Evolutionary conservation across 1,284 basidiomycete species (phyloP).

Genomic region (Ceratobasidium sp.): DNA sequence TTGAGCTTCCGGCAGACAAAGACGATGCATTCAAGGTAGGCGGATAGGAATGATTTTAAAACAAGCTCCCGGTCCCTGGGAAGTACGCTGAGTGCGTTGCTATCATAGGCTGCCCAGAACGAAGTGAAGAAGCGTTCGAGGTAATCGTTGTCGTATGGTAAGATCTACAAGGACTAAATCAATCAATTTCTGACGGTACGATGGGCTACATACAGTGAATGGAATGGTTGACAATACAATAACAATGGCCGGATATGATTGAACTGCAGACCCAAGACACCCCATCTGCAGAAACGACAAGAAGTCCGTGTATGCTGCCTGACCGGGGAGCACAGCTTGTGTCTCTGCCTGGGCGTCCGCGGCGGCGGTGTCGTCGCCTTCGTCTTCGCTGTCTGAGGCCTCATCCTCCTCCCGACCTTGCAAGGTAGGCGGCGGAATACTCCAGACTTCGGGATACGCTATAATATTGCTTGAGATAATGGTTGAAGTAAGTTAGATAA

Average conservation of each 20-base stretch:
- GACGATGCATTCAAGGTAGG: conserved; percentile 74
- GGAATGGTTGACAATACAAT: conserved; percentile 84
- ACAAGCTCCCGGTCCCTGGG: conserved; percentile 61
- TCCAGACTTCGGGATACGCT: conserved; percentile 76
- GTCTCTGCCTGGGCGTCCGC: conserved; percentile 42
- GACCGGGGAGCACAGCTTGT: not conserved
- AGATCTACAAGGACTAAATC: conserved; percentile 45
- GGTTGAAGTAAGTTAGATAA: conserved; percentile 11
- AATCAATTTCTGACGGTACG: conserved; percentile 34
- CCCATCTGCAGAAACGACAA: conserved; percentile 76
- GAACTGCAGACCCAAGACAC: conserved; percentile 76
- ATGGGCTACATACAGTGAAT: conserved; percentile 58
- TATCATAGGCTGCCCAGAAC: conserved; percentile 81
- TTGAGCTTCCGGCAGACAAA: conserved; percentile 63
- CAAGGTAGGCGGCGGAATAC: conserved; percentile 50
- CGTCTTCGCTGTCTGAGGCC: conserved; percentile 54
- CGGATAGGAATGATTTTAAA: conserved; percentile 68
- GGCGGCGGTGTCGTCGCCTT: conserved; percentile 49
- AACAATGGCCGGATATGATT: conserved; percentile 81
- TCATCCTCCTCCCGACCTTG: conserved; percentile 46
- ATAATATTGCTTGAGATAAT: not conserved
- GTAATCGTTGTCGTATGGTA: conserved; percentile 53
- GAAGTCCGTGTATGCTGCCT: conserved; percentile 73
- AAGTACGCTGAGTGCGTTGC: conserved; percentile 67
- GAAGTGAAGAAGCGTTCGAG: conserved; percentile 68